These are phyloP conservation scores for Aspergillus neoniger DNA, from an alignment of 2,329 filamentous ascomycete species.

Conservation along the genomic window DNA sequence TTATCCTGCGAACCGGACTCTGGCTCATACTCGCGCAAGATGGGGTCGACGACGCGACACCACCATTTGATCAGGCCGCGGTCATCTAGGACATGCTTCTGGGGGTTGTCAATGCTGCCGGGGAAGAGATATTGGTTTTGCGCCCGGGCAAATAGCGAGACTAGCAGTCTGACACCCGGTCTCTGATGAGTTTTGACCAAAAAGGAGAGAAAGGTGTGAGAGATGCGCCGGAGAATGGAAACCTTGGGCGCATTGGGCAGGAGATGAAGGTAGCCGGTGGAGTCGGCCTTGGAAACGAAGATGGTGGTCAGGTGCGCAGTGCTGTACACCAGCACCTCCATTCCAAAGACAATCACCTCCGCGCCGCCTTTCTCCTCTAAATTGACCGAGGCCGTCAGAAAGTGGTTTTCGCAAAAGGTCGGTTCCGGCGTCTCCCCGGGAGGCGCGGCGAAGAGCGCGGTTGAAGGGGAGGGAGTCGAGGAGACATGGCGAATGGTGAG, in stretches of 20 bases:
- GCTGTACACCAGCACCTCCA: slow-evolving; percentile 86
- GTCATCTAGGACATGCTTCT: slow-evolving; percentile 91
- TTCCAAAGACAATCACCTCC: slow-evolving; percentile 73
- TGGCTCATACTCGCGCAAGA: slow-evolving; percentile 56
- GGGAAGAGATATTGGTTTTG: slow-evolving; percentile 96
- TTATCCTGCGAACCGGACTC: slow-evolving; percentile 43
- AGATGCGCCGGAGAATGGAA: slow-evolving; percentile 69
- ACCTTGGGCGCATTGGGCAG: slow-evolving; percentile 63
- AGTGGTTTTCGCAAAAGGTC: slow-evolving; percentile 88
- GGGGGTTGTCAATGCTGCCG: slow-evolving; percentile 77
- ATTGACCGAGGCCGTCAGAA: slow-evolving; percentile 60
- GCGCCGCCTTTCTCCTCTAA: slow-evolving; percentile 28
- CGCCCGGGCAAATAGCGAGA: slow-evolving; percentile 88
- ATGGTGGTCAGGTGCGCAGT: slow-evolving; percentile 79
- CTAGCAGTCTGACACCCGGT: slow-evolving; percentile 66
- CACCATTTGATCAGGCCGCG: slow-evolving; percentile 92
- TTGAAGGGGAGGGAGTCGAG: slow-evolving; percentile 73
- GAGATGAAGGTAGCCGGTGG: slow-evolving; percentile 79
- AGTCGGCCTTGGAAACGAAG: slow-evolving; percentile 96
- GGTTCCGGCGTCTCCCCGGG: slow-evolving; percentile 70
- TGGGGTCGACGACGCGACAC: slow-evolving; percentile 81
- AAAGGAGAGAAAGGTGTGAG: slow-evolving; percentile 73
- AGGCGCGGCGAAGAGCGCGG: slow-evolving; percentile 76
- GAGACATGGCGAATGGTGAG: slow-evolving; percentile 85
- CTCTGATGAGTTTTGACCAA: slow-evolving; percentile 69